phyloP scores from a whole-genome alignment of 2,329 filamentous ascomycete species.

The Aspergillus sp. region DNA sequence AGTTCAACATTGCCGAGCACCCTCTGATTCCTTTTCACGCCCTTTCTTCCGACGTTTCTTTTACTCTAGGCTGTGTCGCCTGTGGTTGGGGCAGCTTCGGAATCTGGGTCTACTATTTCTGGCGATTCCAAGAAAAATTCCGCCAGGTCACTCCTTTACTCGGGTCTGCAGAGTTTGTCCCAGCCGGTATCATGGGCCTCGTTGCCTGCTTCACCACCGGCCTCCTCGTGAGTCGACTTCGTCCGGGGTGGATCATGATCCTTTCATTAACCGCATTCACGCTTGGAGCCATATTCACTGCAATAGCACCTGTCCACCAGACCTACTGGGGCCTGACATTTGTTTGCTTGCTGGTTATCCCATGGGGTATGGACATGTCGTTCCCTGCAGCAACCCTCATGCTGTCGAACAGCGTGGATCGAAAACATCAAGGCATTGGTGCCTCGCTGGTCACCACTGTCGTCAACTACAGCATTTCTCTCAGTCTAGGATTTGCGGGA shows the following conservation, averaged over 20 bases:
- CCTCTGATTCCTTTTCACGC: slow-evolving; percentile 52
- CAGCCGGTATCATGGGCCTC: background rate
- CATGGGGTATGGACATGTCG: slow-evolving; percentile 59
- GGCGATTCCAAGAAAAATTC: slow-evolving; percentile 22
- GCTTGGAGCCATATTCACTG: slow-evolving; percentile 33
- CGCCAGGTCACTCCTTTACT: slow-evolving; percentile 19
- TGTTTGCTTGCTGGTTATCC: slow-evolving; percentile 49
- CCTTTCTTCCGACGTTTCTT: slow-evolving; percentile 18
- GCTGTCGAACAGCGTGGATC: slow-evolving; percentile 45
- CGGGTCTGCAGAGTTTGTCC: background rate
- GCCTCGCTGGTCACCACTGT: slow-evolving; percentile 54
- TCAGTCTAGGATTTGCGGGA: slow-evolving; percentile 59
- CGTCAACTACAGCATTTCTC: slow-evolving; percentile 61
- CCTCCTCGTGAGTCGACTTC: background rate
- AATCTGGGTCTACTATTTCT: slow-evolving; percentile 36
- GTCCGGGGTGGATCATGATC: background rate
- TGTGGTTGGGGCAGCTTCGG: slow-evolving; percentile 36
- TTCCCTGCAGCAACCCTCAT: slow-evolving; percentile 57
- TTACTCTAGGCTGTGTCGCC: slow-evolving; percentile 35
- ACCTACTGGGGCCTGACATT: slow-evolving; percentile 60
- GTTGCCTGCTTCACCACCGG: background rate
- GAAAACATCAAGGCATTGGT: slow-evolving; percentile 45
- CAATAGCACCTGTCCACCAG: slow-evolving; percentile 45
- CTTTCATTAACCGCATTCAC: slow-evolving; percentile 25
- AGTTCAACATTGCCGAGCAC: slow-evolving; percentile 36